Evolutionary conservation across 805 yeast genomes (phyloP).

Genomic region (Diddensiella caesifluorescens): DNA sequence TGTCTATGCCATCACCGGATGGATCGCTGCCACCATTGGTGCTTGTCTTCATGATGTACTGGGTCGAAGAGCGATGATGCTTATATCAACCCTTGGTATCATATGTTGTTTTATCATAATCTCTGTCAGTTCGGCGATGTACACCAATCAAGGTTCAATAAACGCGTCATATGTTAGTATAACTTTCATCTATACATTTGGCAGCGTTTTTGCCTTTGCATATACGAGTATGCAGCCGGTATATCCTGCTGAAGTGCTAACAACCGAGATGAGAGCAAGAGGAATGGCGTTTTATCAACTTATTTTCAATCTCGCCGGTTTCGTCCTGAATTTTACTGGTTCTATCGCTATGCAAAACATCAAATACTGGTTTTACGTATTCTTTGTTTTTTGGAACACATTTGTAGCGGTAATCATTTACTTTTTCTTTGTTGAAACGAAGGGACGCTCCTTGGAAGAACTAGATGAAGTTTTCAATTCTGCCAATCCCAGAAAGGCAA

Average conservation of each 20-base stretch:
- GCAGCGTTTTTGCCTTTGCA: slow-evolving; percentile 21
- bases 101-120: slow-evolving; percentile 18
- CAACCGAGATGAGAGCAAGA: slow-evolving; percentile 29
- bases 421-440: slow-evolving; percentile 23
- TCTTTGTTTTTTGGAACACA: slow-evolving; percentile 30
- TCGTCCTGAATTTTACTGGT: slow-evolving; percentile 23
- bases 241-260: slow-evolving; percentile 28
- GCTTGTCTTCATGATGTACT: slow-evolving; percentile 26
- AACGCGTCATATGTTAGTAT: slow-evolving; percentile 9
- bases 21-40: slow-evolving; percentile 17
- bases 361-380: slow-evolving; percentile 31
- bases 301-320: slow-evolving; percentile 7
- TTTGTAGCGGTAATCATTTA: slow-evolving; percentile 34
- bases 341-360: slow-evolving; percentile 31
- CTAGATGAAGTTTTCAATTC: slow-evolving; percentile 13
- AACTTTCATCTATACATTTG: slow-evolving; percentile 13
- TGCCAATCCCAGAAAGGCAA: slow-evolving; percentile 11
- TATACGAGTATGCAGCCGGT: slow-evolving; percentile 34
- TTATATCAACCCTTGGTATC: slow-evolving; percentile 22
- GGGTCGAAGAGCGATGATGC: slow-evolving; percentile 29
- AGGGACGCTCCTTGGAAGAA: slow-evolving; percentile 21
- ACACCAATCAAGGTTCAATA: neutral
- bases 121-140: neutral
- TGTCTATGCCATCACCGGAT: slow-evolving; percentile 6
- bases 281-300: slow-evolving; percentile 14